Base-by-base conservation (phyloP, 495 filamentous ascomycete genomes). In the Trichodelitschia bisporula region DNA sequence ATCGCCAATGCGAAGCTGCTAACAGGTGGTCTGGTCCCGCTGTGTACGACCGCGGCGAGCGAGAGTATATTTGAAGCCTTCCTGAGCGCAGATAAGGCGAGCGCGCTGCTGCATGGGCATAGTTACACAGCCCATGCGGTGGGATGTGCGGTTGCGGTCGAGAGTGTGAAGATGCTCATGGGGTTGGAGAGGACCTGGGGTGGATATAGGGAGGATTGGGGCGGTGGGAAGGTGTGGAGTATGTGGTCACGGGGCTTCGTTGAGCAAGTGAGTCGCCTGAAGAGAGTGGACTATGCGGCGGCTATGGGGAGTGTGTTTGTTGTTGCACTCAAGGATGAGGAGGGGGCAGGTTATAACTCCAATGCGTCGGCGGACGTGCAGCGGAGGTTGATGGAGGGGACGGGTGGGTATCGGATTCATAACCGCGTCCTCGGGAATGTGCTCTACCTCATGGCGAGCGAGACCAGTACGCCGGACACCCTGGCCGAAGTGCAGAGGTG, bases 121-220 rank as follows among this genome's bases (percentile, higher is more conserved):
- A 77, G 72, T 41, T 83, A 83, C 40, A 83, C 76, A 0, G 76
- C 74, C 2, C 74, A 83, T 44, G 55, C 76, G 0, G 58, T 80
- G 5, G 76, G 76, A 1, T 83, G 76, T 38, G 59, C 66, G 10
- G 73, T 80, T 9, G 76, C 73, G 0, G 51, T 63, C 10, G 59
- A 62, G 15, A 66, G 62, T 4, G 33, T 80, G 23, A 46, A 45
- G 31, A 51, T 50, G 23, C 58, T 78, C 57, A 44, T 52, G 28
- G 36, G 50, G 9, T 58, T 77, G 52, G 64, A 73, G 4, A 43
- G 33, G 3, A 21, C 39, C 10, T 73, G 65, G 66, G 42, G 53
- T 24, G 40, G 14, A 16, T 66, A 47, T 41, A 56, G 51, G 40
- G 29, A 48, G 31, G 49, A 51, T 30, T 59, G 62, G 61, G 19